These are phyloP conservation scores for Cryomyces minteri DNA, from an alignment of 495 filamentous ascomycete species.

Conservation along the genomic window DNA sequence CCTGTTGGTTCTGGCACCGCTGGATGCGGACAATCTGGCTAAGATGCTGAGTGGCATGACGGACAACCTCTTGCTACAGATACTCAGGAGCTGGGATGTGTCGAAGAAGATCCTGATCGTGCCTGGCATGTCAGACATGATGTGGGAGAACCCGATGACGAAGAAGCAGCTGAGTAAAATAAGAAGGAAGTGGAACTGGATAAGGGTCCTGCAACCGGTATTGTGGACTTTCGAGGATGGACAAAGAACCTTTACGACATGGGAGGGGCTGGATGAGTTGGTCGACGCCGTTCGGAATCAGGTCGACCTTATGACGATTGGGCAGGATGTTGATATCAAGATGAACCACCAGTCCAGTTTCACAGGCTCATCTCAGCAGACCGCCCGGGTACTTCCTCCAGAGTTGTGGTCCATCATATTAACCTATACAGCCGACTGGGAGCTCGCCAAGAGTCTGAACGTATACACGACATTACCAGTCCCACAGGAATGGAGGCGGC, in stretches of 20 bases:
- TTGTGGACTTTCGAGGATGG: slow-evolving; percentile 49
- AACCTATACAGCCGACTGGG: slow-evolving; percentile 74
- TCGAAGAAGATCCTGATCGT: slow-evolving; percentile 66
- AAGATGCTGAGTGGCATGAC: slow-evolving; percentile 70
- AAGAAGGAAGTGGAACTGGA: slow-evolving; percentile 64
- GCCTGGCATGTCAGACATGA: slow-evolving; percentile 61
- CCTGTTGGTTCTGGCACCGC: slow-evolving; percentile 62
- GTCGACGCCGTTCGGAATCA: slow-evolving; percentile 39
- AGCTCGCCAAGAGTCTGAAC: slow-evolving; percentile 60
- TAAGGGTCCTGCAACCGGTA: slow-evolving; percentile 49
- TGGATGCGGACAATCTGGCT: slow-evolving; percentile 61
- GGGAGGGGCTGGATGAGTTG: slow-evolving; percentile 14
- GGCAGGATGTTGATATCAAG: slow-evolving; percentile 31
- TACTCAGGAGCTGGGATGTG: slow-evolving; percentile 67
- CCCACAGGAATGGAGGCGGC: slow-evolving; percentile 49
- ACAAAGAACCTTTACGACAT: slow-evolving; percentile 28
- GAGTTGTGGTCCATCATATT: slow-evolving; percentile 84
- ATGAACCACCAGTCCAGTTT: neutral
- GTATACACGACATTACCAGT: slow-evolving; percentile 57
- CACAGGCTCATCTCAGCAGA: neutral
- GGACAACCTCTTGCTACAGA: slow-evolving; percentile 51
- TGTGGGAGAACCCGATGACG: slow-evolving; percentile 78
- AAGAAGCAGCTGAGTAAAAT: slow-evolving; percentile 69
- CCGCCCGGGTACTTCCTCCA: slow-evolving; percentile 34
- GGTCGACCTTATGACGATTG: slow-evolving; percentile 39